Conservation (phyloP, 805 yeast genomes). For the Nakazawaea populi region DNA sequence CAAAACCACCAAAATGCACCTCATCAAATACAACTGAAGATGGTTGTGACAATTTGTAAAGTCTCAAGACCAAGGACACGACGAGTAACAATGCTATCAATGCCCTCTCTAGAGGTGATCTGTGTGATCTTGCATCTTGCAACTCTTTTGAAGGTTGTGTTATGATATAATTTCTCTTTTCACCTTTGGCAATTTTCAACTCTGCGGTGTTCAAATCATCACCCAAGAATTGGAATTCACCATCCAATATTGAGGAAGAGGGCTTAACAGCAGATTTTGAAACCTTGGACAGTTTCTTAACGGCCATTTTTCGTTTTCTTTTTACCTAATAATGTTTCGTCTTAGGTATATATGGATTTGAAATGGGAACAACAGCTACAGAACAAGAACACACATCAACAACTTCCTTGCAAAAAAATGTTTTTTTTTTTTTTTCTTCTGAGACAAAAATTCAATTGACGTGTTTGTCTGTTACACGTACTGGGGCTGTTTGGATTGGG, state of each 20-base stretch:
- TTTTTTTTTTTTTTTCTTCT: no score
- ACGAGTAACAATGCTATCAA: slow-evolving; percentile 38
- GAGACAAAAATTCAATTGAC: no score
- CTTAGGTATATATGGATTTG: not conserved
- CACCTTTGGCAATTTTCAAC: slow-evolving; percentile 43
- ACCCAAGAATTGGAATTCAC: not conserved
- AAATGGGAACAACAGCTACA: no score
- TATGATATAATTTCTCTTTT: slow-evolving; percentile 45
- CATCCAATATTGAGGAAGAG: not conserved
- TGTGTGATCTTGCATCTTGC: slow-evolving; percentile 33
- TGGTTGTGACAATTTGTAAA: slow-evolving; percentile 59
- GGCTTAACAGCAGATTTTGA: not conserved
- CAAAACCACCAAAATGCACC: slow-evolving; percentile 96
- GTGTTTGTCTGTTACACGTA: no score
- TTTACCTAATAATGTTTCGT: not conserved
- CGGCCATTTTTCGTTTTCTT: not conserved
- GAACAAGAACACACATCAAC: no score
- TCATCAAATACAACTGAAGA: slow-evolving; percentile 87
- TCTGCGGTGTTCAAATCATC: slow-evolving; percentile 27
- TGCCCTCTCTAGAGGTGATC: slow-evolving; percentile 28
- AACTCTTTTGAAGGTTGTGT: slow-evolving; percentile 42
- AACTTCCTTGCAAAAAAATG: no score
- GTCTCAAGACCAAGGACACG: slow-evolving; percentile 54
- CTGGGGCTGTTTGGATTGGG: no score
- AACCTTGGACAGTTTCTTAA: slow-evolving; percentile 1